phyloP scores from a whole-genome alignment of 345 rosid species.

The Eucalyptus regnans region DNA sequence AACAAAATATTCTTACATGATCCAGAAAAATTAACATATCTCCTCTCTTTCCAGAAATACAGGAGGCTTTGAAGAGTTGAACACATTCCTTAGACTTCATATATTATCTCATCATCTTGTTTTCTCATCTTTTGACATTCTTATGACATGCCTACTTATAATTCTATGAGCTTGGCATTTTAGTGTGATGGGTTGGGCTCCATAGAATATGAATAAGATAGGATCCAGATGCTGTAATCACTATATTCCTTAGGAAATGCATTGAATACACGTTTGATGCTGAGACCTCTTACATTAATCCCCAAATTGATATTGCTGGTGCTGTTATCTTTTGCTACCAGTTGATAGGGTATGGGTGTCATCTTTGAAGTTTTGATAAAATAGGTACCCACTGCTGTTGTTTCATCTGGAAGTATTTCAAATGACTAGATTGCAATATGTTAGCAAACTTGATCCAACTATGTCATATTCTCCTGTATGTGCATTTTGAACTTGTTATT shows the following conservation, averaged over 20 bases:
- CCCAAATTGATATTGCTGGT: neutral
- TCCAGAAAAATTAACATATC: neutral
- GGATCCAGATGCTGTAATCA: neutral
- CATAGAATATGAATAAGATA: neutral
- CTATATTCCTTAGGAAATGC: neutral
- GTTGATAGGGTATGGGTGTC: neutral
- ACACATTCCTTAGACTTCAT: neutral
- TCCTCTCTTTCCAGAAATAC: neutral
- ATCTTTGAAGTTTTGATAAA: neutral
- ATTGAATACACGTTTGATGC: neutral
- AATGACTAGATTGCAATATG: neutral
- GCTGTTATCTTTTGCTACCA: neutral
- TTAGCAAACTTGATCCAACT: neutral
- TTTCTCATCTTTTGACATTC: neutral
- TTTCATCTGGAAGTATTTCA: neutral
- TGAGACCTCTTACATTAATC: neutral
- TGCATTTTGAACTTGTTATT: neutral
- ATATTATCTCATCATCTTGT: neutral
- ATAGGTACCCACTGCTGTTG: neutral
- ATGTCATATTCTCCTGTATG: neutral
- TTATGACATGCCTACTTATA: neutral
- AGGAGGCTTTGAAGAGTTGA: neutral
- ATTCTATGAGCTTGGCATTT: neutral
- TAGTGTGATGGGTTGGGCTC: neutral
- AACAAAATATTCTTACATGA: neutral